Percentiles rank a stretch among this genome's conserved stretches.
Conservation (phyloP, 345 rosid species). For the Moringa oleifera region DNA sequence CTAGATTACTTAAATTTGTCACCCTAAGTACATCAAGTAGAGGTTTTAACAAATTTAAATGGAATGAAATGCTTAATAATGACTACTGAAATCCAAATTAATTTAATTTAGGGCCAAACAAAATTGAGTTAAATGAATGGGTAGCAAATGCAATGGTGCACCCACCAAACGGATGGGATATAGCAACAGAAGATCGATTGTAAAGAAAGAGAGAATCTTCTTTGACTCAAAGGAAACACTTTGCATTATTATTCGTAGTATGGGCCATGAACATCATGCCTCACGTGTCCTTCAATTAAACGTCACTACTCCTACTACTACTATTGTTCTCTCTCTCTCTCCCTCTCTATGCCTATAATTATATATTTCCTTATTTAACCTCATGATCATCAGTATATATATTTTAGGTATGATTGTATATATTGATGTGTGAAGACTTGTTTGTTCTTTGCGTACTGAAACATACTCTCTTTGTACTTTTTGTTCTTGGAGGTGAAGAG, state of each 20-base stretch:
- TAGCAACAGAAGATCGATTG: no score
- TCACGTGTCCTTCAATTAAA: constrained; percentile 1
- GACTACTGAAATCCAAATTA: no score
- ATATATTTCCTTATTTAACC: no score
- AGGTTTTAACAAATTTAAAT: no score
- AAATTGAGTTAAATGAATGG: no score
- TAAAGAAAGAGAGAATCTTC: background rate
- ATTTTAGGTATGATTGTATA: no score
- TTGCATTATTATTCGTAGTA: background rate
- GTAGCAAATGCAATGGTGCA: background rate
- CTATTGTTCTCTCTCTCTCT: background rate
- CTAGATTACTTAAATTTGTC: no score
- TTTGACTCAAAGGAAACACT: background rate
- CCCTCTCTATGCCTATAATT: background rate
- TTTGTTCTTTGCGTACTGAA: background rate
- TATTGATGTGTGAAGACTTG: background rate
- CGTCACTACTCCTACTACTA: background rate
- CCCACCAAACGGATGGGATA: constrained; percentile 6
- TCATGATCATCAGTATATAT: no score
- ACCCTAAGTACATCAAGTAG: no score
- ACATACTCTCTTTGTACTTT: background rate
- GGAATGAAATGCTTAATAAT: no score
- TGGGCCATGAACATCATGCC: constrained; percentile 9
- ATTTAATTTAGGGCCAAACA: no score
- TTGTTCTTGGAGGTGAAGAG: background rate